phyloP scores from a whole-genome alignment of 306 rosid genomes.

The Lupinus albus region DNA sequence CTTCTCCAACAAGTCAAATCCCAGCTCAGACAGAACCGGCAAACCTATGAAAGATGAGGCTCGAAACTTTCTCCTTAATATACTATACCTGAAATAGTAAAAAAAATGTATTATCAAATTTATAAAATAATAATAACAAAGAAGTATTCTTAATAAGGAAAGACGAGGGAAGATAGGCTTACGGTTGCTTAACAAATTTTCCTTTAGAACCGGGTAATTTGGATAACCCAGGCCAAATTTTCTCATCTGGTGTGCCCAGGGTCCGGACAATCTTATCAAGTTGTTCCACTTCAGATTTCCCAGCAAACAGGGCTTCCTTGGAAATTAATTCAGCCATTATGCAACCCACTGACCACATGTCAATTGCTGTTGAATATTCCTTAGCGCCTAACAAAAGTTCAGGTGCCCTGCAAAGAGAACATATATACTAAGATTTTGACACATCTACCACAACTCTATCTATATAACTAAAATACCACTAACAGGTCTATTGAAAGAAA shows the following conservation, averaged over 20 bases:
- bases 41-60: slow-evolving; percentile 78
- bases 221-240: slow-evolving; percentile 81
- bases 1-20: slow-evolving; percentile 79
- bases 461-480: too few species aligned
- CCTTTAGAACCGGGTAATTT: slow-evolving; percentile 70
- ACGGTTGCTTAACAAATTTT: slow-evolving; percentile 76
- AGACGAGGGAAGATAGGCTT: slow-evolving; percentile 36
- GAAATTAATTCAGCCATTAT: slow-evolving; percentile 89
- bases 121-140: not conserved
- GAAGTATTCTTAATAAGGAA: not conserved
- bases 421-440: slow-evolving; percentile 7
- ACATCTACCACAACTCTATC: not conserved
- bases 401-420: slow-evolving; percentile 70
- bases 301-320: slow-evolving; percentile 76
- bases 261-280: slow-evolving; percentile 81
- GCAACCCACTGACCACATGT: slow-evolving; percentile 98
- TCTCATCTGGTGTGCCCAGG: slow-evolving; percentile 81
- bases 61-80: slow-evolving; percentile 82
- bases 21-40: slow-evolving; percentile 74
- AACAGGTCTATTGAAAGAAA: not conserved
- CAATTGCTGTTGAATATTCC: slow-evolving; percentile 91
- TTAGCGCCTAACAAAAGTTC: slow-evolving; percentile 75
- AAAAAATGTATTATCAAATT: not conserved
- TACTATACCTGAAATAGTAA: slow-evolving; percentile 59
- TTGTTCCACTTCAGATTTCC: slow-evolving; percentile 84